Base-by-base conservation (phyloP, 768 basidiomycete genomes). In the Calocybe cyanea region DNA sequence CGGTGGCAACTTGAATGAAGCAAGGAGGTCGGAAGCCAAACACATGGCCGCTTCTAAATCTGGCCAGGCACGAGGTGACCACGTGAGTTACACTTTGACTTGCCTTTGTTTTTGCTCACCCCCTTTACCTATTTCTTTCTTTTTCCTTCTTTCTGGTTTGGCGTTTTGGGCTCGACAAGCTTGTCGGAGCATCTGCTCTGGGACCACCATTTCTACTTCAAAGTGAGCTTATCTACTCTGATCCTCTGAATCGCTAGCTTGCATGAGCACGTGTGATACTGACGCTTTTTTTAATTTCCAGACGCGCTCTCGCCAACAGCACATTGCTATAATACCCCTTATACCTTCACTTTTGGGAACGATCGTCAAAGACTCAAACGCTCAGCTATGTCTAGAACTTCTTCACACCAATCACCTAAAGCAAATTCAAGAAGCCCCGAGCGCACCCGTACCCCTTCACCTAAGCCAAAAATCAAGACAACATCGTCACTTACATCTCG, bases 181-280 rank as follows among this genome's bases (percentile, higher is more conserved):
- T 53, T 47, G 45, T 48, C 52, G 58, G 62, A 49, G 60, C 53
- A 30, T 32, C 49, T 25, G 44, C 46, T 37, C 59, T 69, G 23
- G 68, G 65, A 51, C 66, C 68, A 31, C 66, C 69, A 30, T 68
- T 71, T 66, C 62, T 69, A 57, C 58, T 67, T 46, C 66, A 68
- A 62, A 58, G 69, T 68, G 30, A 41, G 64, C 55, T 41, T 38
- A 43, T 28, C 25, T 39, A 24, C 37, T 21, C 31, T 38, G 31
- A 23, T 39, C 25, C 17, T 45, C 32, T n/a, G 25, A 5, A 28
- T 28, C 11, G 25, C 25, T 28, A 6, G 25, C 11, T 28, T 11
- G 25, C 25, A 11, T 11, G n/a, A 5, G 21, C 52, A 53, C 52
- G 48, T 50, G 52, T 43, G 37, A 35, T 49, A 40, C 45, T 50